These are phyloP conservation scores for Cudoniella acicularis DNA, from an alignment of 495 filamentous ascomycete species.

Conservation along the genomic window DNA sequence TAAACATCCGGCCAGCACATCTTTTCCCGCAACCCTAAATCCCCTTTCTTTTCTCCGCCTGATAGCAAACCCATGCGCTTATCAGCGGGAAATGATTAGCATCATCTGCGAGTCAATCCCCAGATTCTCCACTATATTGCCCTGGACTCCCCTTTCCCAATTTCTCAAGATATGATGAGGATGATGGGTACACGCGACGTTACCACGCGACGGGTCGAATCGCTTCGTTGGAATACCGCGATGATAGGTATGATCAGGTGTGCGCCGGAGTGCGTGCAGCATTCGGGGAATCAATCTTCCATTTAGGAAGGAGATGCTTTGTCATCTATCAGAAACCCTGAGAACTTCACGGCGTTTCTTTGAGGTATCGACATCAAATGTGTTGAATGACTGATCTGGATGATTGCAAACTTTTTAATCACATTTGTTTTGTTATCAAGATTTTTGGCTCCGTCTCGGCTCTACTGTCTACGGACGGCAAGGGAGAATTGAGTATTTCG, in stretches of 20 bases:
- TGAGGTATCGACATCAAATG: neutral
- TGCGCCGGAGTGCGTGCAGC: neutral
- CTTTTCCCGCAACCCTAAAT: neutral
- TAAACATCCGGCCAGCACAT: neutral
- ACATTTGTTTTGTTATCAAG: too few species aligned
- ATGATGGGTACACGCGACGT: neutral
- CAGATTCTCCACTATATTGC: neutral
- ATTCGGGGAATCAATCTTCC: neutral
- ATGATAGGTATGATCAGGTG: neutral
- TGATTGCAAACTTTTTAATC: too few species aligned
- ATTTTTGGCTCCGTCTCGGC: too few species aligned
- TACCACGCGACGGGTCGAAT: neutral
- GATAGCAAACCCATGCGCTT: neutral
- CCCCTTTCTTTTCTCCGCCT: neutral
- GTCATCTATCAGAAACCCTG: neutral
- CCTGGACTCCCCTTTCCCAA: neutral
- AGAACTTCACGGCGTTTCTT: neutral
- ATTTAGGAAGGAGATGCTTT: neutral
- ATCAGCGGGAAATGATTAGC: neutral
- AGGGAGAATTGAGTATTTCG: too few species aligned
- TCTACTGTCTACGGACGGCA: too few species aligned
- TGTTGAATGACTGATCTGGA: neutral
- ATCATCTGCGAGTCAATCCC: neutral
- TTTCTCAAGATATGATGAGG: neutral
- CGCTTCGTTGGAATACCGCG: neutral